Base-by-base conservation (phyloP, 2,329 filamentous ascomycete species). In the Fusarium austroafricanum region DNA sequence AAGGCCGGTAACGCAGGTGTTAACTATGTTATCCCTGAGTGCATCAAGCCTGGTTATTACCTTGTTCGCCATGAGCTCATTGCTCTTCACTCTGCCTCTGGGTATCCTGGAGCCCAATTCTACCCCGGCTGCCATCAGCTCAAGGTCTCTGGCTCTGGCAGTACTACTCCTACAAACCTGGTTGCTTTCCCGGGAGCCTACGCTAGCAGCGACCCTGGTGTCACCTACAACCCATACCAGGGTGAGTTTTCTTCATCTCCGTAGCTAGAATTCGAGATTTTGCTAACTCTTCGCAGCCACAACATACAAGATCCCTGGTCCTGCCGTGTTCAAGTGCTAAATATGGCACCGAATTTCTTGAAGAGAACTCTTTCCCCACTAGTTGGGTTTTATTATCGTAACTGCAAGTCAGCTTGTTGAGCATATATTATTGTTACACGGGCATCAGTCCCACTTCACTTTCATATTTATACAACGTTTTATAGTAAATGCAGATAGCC, bases 41-140 rank as follows among this genome's bases (percentile, higher is more conserved):
- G 83, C 75, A 78, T 88, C 38, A 77, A 81, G 42, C 76, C 81
- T 1, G 86, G 86, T 3, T 84, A 84, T 79, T 87, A 88, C 75
- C 83, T 88, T 55, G 84, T 88, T 23, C 84, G 86, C 47, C 86
- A 88, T 70, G 86, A 88, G 75, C 82, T 86, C 71, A 83, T 87
- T 61, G 86, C 85, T 5, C 79, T 88, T 50, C 85, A 87, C 74
- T 68, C 83, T 5, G 79, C 79, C 17, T 81, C 75, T 56, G 43
- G 73, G 7, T 86, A 86, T 68, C 84, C 84, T 1, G 86, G 86
- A 18, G 84, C 83, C 2, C 86, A 88, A 70, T 83, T 87, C 75
- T 88, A 88, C 70, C 85, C 86, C 0, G 84, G 83, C 10, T 88
- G 85, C 76, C 85, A 87, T 74, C 86, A 87, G 75, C 79, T 88